Percentiles rank a stretch among this genome's conserved stretches.
Evolutionary conservation across 352 stramenopile genomes (phyloP).

Genomic region (Phytophthora agathidicida): DNA sequence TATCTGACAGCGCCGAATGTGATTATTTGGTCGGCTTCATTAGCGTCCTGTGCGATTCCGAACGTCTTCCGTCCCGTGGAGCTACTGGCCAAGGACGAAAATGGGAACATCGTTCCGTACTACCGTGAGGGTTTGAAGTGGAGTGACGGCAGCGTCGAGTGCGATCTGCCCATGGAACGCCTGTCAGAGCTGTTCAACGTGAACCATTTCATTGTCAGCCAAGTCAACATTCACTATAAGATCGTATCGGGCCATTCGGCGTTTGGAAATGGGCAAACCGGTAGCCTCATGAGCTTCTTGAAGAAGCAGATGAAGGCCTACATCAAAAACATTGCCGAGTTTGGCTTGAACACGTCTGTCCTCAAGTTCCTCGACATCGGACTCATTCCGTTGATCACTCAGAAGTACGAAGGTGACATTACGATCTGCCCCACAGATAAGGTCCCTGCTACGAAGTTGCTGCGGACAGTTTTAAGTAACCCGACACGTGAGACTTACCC

Average conservation of each 20-base stretch:
- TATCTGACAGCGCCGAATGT: conserved; percentile 99
- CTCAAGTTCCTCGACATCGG: conserved; percentile 86
- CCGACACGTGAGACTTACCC: conserved; percentile 67
- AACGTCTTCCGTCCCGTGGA: conserved; percentile 95
- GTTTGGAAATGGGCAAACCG: conserved; percentile 77
- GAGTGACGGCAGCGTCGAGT: conserved; percentile 94
- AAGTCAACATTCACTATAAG: conserved; percentile 93
- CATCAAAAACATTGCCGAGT: conserved; percentile 89
- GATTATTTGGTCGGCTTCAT: conserved; percentile 97
- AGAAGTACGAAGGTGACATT: conserved; percentile 99
- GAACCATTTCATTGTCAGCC: conserved; percentile 99
- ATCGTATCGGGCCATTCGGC: conserved; percentile 78
- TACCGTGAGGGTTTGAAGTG: conserved; percentile 90
- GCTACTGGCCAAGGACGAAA: conserved; percentile 94
- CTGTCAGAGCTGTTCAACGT: conserved; percentile 98
- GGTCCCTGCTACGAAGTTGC: conserved; percentile 80
- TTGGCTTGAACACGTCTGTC: conserved; percentile 85
- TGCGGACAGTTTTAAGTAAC: conserved; percentile 85
- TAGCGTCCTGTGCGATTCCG: conserved; percentile 96
- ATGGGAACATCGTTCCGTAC: conserved; percentile 84
- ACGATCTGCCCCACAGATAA: conserved; percentile 95
- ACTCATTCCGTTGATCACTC: conserved; percentile 80
- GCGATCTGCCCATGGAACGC: conserved; percentile 96
- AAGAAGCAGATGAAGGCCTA: conserved; percentile 95
- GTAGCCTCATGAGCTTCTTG: conserved; percentile 92